Conservation (phyloP, 768 basidiomycete species). For the Podaxis rugospora region DNA sequence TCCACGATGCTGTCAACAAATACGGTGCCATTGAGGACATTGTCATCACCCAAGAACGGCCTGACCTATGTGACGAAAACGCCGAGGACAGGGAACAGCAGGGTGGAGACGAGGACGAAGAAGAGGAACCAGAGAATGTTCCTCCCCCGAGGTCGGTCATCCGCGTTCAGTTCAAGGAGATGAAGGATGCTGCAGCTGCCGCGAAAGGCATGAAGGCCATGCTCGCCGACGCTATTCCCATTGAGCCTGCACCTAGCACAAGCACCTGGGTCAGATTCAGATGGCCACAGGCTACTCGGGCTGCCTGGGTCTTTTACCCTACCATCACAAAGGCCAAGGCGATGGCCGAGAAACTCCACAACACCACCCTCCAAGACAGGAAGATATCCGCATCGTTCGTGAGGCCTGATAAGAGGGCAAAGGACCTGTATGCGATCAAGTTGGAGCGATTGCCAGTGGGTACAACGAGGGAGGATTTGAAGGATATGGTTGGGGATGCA, state of each 20-base stretch:
- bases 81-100: background rate
- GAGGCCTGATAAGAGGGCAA: constrained; percentile 28
- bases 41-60: background rate
- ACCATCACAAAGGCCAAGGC: constrained; percentile 38
- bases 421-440: constrained; percentile 35
- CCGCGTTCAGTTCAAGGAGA: constrained; percentile 9
- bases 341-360: constrained; percentile 36
- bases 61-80: background rate
- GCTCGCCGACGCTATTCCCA: constrained; percentile 2
- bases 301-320: constrained; percentile 44
- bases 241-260: background rate
- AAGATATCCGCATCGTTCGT: constrained; percentile 36
- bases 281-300: constrained; percentile 39
- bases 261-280: constrained; percentile 29
- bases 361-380: constrained; percentile 31
- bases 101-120: background rate
- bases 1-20: constrained; percentile 6
- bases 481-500: constrained; percentile 25
- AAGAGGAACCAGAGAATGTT: background rate
- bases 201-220: background rate
- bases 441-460: constrained; percentile 39
- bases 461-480: constrained; percentile 26
- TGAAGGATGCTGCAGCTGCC: constrained; percentile 4
- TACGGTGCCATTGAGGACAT: constrained; percentile 7
- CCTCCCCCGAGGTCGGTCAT: background rate